phyloP scores from a whole-genome alignment of 768 basidiomycete genomes.

The Sporobolomyces pararoseus region DNA sequence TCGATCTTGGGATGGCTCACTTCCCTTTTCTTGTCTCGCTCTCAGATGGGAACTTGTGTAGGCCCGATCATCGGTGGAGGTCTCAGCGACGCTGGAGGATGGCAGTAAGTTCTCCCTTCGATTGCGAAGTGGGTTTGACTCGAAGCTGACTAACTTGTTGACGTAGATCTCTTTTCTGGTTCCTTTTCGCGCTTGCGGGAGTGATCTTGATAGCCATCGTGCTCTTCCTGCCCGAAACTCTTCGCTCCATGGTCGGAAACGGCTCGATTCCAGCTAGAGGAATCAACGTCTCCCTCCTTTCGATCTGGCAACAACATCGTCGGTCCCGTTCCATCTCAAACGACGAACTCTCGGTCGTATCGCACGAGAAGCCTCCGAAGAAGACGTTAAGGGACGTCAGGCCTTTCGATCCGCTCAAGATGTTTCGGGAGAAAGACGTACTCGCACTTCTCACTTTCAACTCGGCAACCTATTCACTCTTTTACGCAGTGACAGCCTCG shows the following conservation, averaged over 20 bases:
- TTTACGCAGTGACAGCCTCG: slow-evolving; percentile 61
- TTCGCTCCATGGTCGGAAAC: slow-evolving; percentile 53
- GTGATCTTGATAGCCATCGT: slow-evolving; percentile 29
- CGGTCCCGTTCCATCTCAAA: background rate
- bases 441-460: slow-evolving; percentile 53
- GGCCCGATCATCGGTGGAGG: slow-evolving; percentile 29
- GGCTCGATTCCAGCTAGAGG: slow-evolving; percentile 51
- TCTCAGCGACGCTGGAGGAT: slow-evolving; percentile 11
- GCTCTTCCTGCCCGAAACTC: slow-evolving; percentile 48
- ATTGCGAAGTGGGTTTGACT: too few relatives aligned
- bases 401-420: slow-evolving; percentile 48
- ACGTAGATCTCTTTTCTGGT: slow-evolving; percentile 39
- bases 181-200: slow-evolving; percentile 24
- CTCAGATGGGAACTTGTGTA: slow-evolving; percentile 1
- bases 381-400: slow-evolving; percentile 33
- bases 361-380: slow-evolving; percentile 22
- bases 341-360: slow-evolving; percentile 11
- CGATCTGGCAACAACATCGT: slow-evolving; percentile 43
- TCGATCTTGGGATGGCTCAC: too few relatives aligned
- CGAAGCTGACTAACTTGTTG: too few relatives aligned
- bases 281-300: slow-evolving; percentile 49
- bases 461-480: slow-evolving; percentile 49
- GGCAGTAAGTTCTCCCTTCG: slow-evolving; percentile 18
- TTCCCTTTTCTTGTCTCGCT: too few relatives aligned
- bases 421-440: slow-evolving; percentile 61